A percentile compares a stretch with the other conserved stretches of the same genome.
phyloP scores from a whole-genome alignment of 352 stramenopile species.

The Pythium graminicola region DNA sequence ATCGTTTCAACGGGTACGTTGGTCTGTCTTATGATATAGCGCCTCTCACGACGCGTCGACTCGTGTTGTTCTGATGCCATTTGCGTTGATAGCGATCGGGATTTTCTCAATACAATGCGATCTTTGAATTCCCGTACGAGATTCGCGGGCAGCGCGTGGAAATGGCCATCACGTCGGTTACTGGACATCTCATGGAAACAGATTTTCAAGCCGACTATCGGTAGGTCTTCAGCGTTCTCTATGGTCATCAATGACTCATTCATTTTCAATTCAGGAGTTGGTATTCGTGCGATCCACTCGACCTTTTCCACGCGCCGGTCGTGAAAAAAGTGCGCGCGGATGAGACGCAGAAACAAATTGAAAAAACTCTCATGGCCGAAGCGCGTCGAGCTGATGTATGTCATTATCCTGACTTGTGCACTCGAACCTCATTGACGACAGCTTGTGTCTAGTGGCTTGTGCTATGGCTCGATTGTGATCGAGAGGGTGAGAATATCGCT shows the following conservation, averaged over 20 bases:
- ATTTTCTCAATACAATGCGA: constrained; percentile 84
- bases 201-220: constrained; percentile 89
- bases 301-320: constrained; percentile 92
- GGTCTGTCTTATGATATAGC: not conserved
- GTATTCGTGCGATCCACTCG: constrained; percentile 88
- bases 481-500: constrained; percentile 99
- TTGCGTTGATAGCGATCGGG: constrained; percentile 37
- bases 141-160: constrained; percentile 75
- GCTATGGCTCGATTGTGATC: constrained; percentile 99
- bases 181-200: constrained; percentile 96
- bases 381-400: constrained; percentile 54
- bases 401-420: not conserved
- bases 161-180: constrained; percentile 96
- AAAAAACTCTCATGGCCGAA: constrained; percentile 88
- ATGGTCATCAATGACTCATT: no score
- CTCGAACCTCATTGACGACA: not conserved
- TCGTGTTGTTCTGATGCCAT: not conserved
- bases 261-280: constrained; percentile 75
- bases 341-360: constrained; percentile 84
- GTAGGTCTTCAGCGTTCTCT: constrained; percentile 32
- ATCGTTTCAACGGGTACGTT: constrained; percentile 46
- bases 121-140: constrained; percentile 90
- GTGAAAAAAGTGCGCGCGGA: constrained; percentile 76
- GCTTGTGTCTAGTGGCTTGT: constrained; percentile 71
- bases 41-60: not conserved